These are phyloP conservation scores for Pyrenochaeta sp. DNA, from an alignment of 2,329 filamentous ascomycete species.

Conservation along the genomic window DNA sequence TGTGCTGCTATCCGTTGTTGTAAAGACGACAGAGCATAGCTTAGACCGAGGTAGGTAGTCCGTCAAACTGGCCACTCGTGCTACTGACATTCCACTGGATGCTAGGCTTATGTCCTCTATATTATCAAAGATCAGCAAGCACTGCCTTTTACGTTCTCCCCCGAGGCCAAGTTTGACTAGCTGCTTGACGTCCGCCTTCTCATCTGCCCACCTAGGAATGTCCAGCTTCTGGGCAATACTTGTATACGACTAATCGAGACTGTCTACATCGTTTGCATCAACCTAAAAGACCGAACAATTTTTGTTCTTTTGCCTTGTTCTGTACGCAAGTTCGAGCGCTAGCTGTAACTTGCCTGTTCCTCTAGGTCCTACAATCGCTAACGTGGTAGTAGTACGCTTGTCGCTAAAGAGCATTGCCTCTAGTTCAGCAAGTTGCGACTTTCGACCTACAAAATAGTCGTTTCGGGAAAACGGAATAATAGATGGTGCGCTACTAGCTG, in stretches of 20 bases:
- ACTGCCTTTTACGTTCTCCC: conserved; percentile 3
- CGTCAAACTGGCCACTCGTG: conserved; percentile 19
- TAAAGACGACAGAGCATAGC: conserved; percentile 23
- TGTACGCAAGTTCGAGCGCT: conserved; percentile 51
- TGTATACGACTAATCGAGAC: conserved; percentile 49
- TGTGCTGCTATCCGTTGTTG: conserved; percentile 19
- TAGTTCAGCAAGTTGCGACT: conserved; percentile 31
- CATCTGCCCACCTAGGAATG: conserved; percentile 27
- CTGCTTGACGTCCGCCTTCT: conserved; percentile 23
- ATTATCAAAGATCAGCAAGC: conserved; percentile 26
- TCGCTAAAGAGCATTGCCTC: conserved; percentile 31
- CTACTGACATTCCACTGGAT: conserved; percentile 10
- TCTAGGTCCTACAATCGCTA: conserved; percentile 25
- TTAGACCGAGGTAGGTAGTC: conserved; percentile 22
- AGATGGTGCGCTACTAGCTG: conserved; percentile 16
- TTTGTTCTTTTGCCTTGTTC: conserved; percentile 41
- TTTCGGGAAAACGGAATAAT: conserved; percentile 39
- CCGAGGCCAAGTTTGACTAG: conserved; percentile 22
- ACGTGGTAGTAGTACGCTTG: conserved; percentile 17
- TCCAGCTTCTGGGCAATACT: conserved; percentile 34
- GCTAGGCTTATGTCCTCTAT: conserved; percentile 31
- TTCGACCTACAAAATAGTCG: conserved; percentile 31
- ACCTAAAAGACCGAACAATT: conserved; percentile 57
- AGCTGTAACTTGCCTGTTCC: conserved; percentile 33
- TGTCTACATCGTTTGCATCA: conserved; percentile 48